These are phyloP conservation scores for Psilocybe subaeruginosa DNA, from an alignment of 768 basidiomycete species.

Conservation along the genomic window DNA sequence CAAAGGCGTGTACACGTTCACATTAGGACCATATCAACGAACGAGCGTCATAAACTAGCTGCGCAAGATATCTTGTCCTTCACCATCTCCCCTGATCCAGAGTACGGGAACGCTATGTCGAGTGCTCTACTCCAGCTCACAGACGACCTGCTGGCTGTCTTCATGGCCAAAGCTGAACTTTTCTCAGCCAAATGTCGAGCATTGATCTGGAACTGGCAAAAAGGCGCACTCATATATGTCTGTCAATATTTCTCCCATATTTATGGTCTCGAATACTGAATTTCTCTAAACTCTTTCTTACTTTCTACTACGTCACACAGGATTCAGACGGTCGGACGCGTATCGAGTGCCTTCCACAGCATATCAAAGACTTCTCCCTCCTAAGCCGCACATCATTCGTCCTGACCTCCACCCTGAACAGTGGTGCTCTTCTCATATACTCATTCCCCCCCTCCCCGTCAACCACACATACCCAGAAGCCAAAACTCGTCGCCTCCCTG, in stretches of 20 bases:
- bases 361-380: neutral
- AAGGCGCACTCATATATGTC: conserved; percentile 7
- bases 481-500: conserved; percentile 1
- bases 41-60: conserved; percentile 1
- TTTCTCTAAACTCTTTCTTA: too few species aligned
- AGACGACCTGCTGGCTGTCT: conserved; percentile 3
- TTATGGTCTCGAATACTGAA: too few species aligned
- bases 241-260: neutral
- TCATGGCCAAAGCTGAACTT: neutral
- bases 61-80: neutral
- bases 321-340: neutral
- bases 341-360: neutral
- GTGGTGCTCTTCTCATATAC: conserved; percentile 5
- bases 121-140: conserved; percentile 5
- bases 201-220: conserved; percentile 16
- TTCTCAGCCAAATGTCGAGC: neutral
- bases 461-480: neutral
- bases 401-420: neutral
- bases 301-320: neutral
- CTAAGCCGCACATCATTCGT: neutral
- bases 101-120: neutral
- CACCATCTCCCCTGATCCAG: neutral
- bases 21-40: conserved; percentile 8
- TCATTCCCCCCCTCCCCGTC: neutral
- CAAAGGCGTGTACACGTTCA: conserved; percentile 3